These are phyloP conservation scores for Thermothielavioides terrestris DNA, from an alignment of 495 filamentous ascomycete genomes.

Conservation along the genomic window DNA sequence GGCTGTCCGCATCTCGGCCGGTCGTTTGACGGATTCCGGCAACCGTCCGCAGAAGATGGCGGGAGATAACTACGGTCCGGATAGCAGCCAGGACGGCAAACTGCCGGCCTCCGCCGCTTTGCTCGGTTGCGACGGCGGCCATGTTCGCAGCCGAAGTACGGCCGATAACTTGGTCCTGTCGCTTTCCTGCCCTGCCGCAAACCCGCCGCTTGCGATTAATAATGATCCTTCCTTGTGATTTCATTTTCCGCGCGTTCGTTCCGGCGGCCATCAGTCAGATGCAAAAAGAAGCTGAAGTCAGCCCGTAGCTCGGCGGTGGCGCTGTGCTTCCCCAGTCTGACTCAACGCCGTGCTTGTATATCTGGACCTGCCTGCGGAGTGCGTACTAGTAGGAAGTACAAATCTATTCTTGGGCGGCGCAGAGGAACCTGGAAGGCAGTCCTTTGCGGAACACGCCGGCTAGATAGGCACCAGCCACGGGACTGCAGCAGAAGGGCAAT, in stretches of 20 bases:
- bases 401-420: constrained; percentile 6
- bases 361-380: neutral
- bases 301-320: neutral
- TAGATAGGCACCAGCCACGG: constrained; percentile 5
- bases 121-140: neutral
- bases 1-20: constrained; percentile 7
- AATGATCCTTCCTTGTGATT: neutral
- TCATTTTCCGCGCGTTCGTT: neutral
- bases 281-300: neutral
- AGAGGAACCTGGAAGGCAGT: too few species aligned
- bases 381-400: neutral
- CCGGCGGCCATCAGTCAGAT: neutral
- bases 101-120: neutral
- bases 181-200: neutral
- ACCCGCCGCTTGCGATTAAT: neutral
- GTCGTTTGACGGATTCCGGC: neutral
- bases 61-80: too few species aligned
- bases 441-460: neutral
- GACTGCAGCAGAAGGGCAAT: too few species aligned
- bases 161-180: neutral
- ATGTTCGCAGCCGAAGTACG: constrained; percentile 2
- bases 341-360: neutral
- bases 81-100: neutral
- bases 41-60: neutral
- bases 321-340: constrained; percentile 5